phyloP scores from a whole-genome alignment of 257 asterid species.

The Schizonepeta tenuifolia region DNA sequence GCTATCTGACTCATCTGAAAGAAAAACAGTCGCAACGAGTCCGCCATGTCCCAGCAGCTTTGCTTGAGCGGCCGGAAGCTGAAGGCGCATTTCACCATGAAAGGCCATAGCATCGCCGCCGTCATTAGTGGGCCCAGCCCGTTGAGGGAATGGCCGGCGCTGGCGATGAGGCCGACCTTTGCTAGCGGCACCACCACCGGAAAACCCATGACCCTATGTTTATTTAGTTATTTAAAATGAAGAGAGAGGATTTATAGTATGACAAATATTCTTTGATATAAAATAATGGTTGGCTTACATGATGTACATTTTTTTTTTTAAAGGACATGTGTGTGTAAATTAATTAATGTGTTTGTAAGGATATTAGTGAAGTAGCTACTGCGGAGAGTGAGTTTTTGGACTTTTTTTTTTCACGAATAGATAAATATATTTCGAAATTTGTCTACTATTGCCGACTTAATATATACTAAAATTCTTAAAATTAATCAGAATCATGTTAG shows the following conservation, averaged over 20 bases:
- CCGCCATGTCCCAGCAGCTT: slow-evolving; percentile 31
- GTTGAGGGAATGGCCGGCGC: not conserved
- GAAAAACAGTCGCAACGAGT: slow-evolving; percentile 48
- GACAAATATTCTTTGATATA: not conserved
- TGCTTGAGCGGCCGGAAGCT: slow-evolving; percentile 49
- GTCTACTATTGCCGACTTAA: no score
- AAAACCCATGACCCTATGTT: slow-evolving; percentile 31
- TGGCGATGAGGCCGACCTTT: slow-evolving; percentile 43
- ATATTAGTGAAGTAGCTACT: not conserved
- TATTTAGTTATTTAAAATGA: no score
- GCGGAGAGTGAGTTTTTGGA: no score
- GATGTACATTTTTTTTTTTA: not conserved
- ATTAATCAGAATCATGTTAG: not conserved
- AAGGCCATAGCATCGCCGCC: slow-evolving; percentile 53
- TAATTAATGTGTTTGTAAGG: not conserved
- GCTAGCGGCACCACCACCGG: slow-evolving; percentile 47
- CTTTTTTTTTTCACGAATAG: not conserved
- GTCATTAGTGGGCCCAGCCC: slow-evolving; percentile 42
- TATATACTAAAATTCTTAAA: not conserved
- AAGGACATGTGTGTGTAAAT: not conserved
- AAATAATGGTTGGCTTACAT: not conserved
- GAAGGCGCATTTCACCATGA: slow-evolving; percentile 52
- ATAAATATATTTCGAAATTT: not conserved
- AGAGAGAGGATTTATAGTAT: no score
- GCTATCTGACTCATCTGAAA: slow-evolving; percentile 62